Conservation (phyloP, 176 grass and related monocot genomes). For the Aegilops speltoides region DNA sequence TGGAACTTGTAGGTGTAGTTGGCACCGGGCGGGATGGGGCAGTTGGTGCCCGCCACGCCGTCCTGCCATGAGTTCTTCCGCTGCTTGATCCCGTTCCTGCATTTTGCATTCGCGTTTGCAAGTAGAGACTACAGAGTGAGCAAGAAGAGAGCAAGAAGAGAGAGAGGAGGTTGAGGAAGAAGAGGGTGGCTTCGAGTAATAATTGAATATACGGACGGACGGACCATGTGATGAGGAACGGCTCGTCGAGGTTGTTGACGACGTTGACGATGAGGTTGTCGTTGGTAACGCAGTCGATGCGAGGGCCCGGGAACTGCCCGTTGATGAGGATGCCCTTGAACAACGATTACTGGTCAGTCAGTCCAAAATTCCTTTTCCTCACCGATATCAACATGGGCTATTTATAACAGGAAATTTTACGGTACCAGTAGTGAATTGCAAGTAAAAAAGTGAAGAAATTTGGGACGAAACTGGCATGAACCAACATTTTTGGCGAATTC, state of each 20-base stretch:
- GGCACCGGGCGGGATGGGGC: slow-evolving; percentile 56
- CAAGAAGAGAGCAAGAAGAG: neutral
- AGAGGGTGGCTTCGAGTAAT: neutral
- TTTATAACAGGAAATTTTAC: neutral
- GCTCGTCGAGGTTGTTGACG: slow-evolving; percentile 80
- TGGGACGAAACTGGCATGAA: neutral
- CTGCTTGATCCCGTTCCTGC: slow-evolving; percentile 90
- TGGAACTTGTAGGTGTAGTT: slow-evolving; percentile 97
- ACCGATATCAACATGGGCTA: neutral
- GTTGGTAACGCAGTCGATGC: slow-evolving; percentile 84
- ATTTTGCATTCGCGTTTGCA: neutral
- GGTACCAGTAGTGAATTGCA: neutral
- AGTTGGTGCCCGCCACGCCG: slow-evolving; percentile 86
- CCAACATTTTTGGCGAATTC: neutral
- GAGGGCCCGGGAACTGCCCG: slow-evolving; percentile 83
- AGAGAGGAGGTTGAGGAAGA: neutral
- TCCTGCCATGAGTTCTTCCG: slow-evolving; percentile 98
- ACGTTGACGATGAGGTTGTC: slow-evolving; percentile 86
- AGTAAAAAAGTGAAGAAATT: neutral
- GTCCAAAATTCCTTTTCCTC: neutral
- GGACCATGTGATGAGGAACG: slow-evolving; percentile 83
- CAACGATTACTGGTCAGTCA: neutral
- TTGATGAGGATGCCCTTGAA: slow-evolving; percentile 86
- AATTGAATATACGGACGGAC: slow-evolving; percentile 19
- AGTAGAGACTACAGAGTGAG: neutral